Percentiles rank a stretch among this genome's conserved stretches.
These are phyloP conservation scores for Apiotrichum veenhuisii DNA, from an alignment of 1,284 basidiomycete genomes.

Conservation along the genomic window DNA sequence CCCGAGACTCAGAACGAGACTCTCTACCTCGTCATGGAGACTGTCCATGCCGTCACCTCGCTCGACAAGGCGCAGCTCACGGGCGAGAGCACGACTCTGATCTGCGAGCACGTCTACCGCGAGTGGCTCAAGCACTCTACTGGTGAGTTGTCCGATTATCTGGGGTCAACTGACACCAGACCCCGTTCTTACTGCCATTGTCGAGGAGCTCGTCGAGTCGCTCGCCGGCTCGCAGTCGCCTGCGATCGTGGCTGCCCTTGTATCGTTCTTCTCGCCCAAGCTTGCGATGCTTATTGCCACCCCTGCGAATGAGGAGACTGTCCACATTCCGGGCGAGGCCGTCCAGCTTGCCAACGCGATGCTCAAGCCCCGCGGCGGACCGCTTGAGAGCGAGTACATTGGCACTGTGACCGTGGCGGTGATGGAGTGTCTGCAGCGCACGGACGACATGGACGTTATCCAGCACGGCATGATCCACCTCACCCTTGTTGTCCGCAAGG, in stretches of 20 bases:
- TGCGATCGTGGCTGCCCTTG: conserved; percentile 52
- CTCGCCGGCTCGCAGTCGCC: conserved; percentile 57
- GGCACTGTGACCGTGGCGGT: conserved; percentile 66
- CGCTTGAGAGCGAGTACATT: conserved; percentile 74
- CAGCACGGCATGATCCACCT: conserved; percentile 80
- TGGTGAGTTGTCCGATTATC: conserved; percentile 54
- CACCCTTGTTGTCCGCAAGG: conserved; percentile 81
- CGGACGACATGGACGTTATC: conserved; percentile 77
- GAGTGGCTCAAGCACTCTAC: conserved; percentile 81
- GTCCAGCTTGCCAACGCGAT: conserved; percentile 75
- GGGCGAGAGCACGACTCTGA: conserved; percentile 59
- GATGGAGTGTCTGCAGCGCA: conserved; percentile 62
- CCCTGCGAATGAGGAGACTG: conserved; percentile 58
- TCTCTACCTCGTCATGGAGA: conserved; percentile 83
- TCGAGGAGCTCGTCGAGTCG: conserved; percentile 74
- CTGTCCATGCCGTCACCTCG: conserved; percentile 70
- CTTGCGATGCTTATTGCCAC: conserved; percentile 64
- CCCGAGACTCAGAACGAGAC: conserved; percentile 78
- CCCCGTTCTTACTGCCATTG: conserved; percentile 79
- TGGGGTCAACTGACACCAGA: conserved; percentile 54
- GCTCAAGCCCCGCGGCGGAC: conserved; percentile 59
- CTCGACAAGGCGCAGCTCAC: conserved; percentile 70
- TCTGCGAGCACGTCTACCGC: conserved; percentile 65
- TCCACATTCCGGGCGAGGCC: conserved; percentile 68
- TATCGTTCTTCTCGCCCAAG: conserved; percentile 67